These are phyloP conservation scores for Acanthamoeba healyi DNA, from an alignment of 208 protist species.

Conservation along the genomic window DNA sequence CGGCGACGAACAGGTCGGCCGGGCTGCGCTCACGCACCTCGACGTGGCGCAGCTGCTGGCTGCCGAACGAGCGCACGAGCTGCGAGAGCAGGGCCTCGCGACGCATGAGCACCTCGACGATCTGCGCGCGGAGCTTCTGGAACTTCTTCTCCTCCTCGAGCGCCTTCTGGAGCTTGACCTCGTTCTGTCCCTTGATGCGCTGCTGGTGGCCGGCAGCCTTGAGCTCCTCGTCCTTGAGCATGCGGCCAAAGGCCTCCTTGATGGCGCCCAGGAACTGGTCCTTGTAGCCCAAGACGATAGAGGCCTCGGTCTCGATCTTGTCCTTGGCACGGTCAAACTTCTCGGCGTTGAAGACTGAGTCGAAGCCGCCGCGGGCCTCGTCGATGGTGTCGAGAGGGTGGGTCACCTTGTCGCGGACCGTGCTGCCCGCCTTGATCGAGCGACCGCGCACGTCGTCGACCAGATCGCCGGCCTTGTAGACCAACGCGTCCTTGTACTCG, in stretches of 20 bases:
- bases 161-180: conserved; percentile 28
- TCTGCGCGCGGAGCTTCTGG: background rate
- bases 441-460: background rate
- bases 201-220: conserved; percentile 5
- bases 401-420: background rate
- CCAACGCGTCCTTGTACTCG: background rate
- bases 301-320: conserved; percentile 46
- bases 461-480: background rate
- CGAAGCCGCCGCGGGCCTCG: background rate
- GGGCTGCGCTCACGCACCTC: background rate
- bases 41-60: background rate
- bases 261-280: conserved; percentile 48
- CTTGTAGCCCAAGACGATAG: background rate
- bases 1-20: background rate
- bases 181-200: conserved; percentile 12
- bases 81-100: conserved; percentile 24
- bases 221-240: conserved; percentile 30
- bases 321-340: background rate
- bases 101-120: conserved; percentile 23
- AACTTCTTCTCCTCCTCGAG: conserved; percentile 23
- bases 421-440: background rate
- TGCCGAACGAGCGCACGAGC: background rate
- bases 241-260: conserved; percentile 17
- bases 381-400: conserved; percentile 25
- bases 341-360: background rate